phyloP scores from a whole-genome alignment of 2,329 filamentous ascomycete genomes.

The Cladophialophora bantiana region DNA sequence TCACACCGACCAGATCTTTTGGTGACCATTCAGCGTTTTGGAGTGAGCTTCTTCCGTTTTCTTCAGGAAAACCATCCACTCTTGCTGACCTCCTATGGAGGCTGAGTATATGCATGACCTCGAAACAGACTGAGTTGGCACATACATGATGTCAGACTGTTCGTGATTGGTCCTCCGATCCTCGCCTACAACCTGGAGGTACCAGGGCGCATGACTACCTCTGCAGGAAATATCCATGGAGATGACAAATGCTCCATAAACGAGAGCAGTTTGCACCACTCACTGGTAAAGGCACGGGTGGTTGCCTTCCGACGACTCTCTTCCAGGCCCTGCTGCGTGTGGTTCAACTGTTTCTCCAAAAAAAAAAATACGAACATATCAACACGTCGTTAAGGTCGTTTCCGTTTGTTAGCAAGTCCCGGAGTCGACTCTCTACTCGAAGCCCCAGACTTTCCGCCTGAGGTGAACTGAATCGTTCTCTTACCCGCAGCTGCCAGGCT shows the following conservation, averaged over 20 bases:
- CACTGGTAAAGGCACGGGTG: not conserved
- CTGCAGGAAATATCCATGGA: not conserved
- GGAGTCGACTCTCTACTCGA: conserved; percentile 35
- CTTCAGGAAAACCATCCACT: conserved; percentile 1
- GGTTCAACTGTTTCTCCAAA: not conserved
- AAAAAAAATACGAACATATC: not conserved
- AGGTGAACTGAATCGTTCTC: conserved; percentile 40
- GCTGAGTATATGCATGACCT: conserved; percentile 1
- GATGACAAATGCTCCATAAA: not conserved
- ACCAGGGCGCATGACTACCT: not conserved
- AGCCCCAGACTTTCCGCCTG: conserved; percentile 26
- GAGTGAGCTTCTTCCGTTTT: conserved; percentile 3
- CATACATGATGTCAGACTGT: not conserved
- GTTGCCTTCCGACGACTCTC: not conserved
- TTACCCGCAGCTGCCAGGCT: conserved; percentile 38
- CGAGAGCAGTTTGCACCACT: not conserved
- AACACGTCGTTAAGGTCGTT: conserved; percentile 30
- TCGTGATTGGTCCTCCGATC: not conserved
- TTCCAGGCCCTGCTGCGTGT: not conserved
- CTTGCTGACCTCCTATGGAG: conserved; percentile 11
- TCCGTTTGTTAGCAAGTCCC: conserved; percentile 32
- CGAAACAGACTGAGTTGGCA: conserved; percentile 18
- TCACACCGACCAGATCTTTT: conserved; percentile 24
- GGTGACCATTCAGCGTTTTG: conserved; percentile 18
- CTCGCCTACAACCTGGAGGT: not conserved